phyloP scores from a whole-genome alignment of 2,329 filamentous ascomycete species.

The Diaporthe caulivora region DNA sequence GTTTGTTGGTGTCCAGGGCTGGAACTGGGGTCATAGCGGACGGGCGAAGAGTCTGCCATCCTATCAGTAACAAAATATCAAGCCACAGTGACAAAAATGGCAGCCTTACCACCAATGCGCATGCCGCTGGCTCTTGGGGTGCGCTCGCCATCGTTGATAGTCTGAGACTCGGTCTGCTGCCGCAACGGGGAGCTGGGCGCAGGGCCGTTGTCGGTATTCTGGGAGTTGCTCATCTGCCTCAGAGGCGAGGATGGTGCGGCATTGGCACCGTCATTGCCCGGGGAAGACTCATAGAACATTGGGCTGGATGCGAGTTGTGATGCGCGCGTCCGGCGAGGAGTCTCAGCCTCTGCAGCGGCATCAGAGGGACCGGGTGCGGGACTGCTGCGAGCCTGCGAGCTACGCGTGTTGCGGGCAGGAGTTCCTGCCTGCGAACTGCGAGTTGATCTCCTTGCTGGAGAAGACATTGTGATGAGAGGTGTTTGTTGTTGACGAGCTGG shows the following conservation, averaged over 20 bases:
- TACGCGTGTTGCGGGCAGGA: constrained; percentile 50
- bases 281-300: constrained; percentile 76
- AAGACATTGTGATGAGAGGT: constrained; percentile 66
- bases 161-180: constrained; percentile 70
- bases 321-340: constrained; percentile 54
- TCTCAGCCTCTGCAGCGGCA: constrained; percentile 29
- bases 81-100: too few relatives aligned
- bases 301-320: constrained; percentile 80
- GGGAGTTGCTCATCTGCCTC: constrained; percentile 68
- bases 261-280: constrained; percentile 49
- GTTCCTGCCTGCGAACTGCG: constrained; percentile 68
- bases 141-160: constrained; percentile 68
- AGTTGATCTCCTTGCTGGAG: constrained; percentile 67
- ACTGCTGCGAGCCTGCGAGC: constrained; percentile 49
- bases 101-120: constrained; percentile 71
- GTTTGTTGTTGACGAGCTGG: constrained; percentile 17
- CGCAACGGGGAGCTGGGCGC: constrained; percentile 70
- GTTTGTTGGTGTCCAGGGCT: constrained; percentile 82
- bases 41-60: constrained; percentile 85
- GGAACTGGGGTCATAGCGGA: constrained; percentile 91
- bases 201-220: constrained; percentile 59
- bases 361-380: constrained; percentile 44
- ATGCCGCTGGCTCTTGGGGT: constrained; percentile 77
- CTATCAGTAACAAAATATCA: neutral
- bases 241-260: constrained; percentile 64